Conservation (phyloP, 495 filamentous ascomycete genomes). For the Penicillium manginii region DNA sequence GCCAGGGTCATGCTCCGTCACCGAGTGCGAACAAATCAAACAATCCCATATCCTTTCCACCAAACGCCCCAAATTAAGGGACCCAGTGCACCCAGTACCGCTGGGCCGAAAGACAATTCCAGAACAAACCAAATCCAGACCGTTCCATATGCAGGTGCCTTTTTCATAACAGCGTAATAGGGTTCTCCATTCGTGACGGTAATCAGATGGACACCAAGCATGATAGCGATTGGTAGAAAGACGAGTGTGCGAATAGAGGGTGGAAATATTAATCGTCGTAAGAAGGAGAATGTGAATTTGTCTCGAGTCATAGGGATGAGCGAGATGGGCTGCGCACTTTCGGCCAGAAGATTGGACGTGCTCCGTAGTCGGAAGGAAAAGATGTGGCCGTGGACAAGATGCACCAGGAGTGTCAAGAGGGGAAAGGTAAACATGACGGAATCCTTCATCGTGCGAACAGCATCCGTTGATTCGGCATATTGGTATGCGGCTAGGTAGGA, state of each 20-base stretch:
- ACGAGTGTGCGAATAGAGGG: slow-evolving; percentile 37
- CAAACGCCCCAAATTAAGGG: slow-evolving; percentile 63
- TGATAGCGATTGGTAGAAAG: slow-evolving; percentile 57
- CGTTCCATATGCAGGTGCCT: slow-evolving; percentile 83
- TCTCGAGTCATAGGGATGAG: slow-evolving; percentile 36
- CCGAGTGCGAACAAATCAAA: slow-evolving; percentile 22
- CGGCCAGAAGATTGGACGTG: slow-evolving; percentile 11
- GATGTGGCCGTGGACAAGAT: slow-evolving; percentile 52
- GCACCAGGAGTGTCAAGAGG: slow-evolving; percentile 46
- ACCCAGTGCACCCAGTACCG: slow-evolving; percentile 58
- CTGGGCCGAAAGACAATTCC: slow-evolving; percentile 76
- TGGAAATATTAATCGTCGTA: slow-evolving; percentile 41
- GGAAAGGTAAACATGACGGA: slow-evolving; percentile 43
- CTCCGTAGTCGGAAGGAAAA: slow-evolving; percentile 31
- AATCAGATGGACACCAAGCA: slow-evolving; percentile 77
- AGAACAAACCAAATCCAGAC: slow-evolving; percentile 94
- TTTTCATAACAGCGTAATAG: slow-evolving; percentile 91
- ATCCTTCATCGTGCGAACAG: slow-evolving; percentile 56
- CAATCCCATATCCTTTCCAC: slow-evolving; percentile 69
- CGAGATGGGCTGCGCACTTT: slow-evolving; percentile 21
- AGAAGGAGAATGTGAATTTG: slow-evolving; percentile 36
- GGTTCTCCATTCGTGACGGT: slow-evolving; percentile 75
- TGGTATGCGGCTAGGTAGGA: slow-evolving; percentile 92
- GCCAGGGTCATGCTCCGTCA: neutral
- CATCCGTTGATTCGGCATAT: slow-evolving; percentile 72